Evolutionary conservation across 179 eudicot species (phyloP).

Genomic region (Beta lomatogona): DNA sequence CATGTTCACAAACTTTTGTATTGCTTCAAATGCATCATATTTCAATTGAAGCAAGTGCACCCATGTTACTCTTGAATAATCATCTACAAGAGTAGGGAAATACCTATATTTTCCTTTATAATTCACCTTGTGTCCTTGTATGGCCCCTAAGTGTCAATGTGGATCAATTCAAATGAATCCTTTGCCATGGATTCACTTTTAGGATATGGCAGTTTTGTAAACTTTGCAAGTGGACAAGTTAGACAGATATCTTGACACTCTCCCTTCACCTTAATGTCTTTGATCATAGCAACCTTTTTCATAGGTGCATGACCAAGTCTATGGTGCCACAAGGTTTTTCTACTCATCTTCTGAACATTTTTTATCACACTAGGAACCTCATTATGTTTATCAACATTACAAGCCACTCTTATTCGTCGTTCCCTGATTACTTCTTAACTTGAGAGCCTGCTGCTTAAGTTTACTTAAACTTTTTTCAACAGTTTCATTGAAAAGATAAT

Average conservation of each 20-base stretch:
- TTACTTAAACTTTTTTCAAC: fast-evolving
- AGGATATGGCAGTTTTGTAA: not conserved
- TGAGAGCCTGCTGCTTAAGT: not conserved
- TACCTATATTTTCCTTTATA: not conserved
- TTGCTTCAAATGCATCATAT: not conserved
- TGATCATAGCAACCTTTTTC: fast-evolving
- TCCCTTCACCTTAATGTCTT: not conserved
- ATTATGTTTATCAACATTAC: no score
- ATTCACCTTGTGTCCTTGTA: not conserved
- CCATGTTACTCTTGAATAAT: not conserved
- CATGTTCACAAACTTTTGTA: not conserved
- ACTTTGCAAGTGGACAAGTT: not conserved
- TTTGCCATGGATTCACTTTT: not conserved
- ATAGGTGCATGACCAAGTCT: not conserved
- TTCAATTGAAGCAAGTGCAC: not conserved
- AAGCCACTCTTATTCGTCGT: no score
- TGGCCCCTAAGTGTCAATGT: not conserved
- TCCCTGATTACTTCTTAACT: no score
- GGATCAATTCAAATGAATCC: not conserved
- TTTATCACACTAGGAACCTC: no score
- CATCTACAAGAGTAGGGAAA: not conserved
- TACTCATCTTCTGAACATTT: no score
- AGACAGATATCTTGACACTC: not conserved
- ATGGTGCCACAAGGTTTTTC: not conserved
- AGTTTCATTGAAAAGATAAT: no score